Evolutionary conservation across 768 basidiomycete genomes (phyloP).

Genomic region (Xerocomellus amylosporus): DNA sequence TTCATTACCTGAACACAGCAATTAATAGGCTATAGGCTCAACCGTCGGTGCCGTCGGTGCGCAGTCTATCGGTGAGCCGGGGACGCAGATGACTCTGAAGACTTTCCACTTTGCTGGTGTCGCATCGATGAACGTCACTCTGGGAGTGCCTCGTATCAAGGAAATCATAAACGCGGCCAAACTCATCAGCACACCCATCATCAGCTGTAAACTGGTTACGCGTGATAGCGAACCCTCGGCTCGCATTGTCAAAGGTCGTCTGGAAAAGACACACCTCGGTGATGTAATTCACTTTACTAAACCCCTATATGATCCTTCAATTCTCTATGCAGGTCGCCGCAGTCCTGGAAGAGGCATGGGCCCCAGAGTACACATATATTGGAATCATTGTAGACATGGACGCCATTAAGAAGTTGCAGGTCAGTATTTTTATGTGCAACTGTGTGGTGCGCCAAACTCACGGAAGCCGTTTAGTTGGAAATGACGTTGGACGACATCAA

Average conservation of each 20-base stretch:
- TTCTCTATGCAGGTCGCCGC: conserved; percentile 66
- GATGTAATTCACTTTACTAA: conserved; percentile 56
- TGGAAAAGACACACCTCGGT: conserved; percentile 92
- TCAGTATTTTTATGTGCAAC: conserved; percentile 24
- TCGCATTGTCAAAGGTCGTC: conserved; percentile 92
- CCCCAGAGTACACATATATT: conserved; percentile 87
- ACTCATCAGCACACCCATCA: conserved; percentile 94
- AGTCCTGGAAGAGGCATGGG: conserved; percentile 95
- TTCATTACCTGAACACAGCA: background rate
- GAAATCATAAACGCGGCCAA: conserved; percentile 99
- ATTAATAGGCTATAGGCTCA: conserved; percentile 54
- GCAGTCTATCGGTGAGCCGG: conserved; percentile 98
- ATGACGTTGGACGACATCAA: conserved; percentile 90
- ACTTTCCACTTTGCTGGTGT: conserved; percentile 99
- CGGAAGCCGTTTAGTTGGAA: conserved; percentile 60
- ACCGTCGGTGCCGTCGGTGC: conserved; percentile 99
- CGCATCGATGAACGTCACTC: conserved; percentile 98
- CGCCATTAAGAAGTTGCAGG: conserved; percentile 87
- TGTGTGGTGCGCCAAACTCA: background rate
- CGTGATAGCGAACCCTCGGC: conserved; percentile 89
- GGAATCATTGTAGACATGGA: conserved; percentile 89
- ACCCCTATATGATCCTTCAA: background rate
- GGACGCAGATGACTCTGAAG: conserved; percentile 99
- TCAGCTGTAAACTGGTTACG: conserved; percentile 91
- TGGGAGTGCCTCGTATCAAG: conserved; percentile 99